These are phyloP conservation scores for Hypomontagnella submonticulosa DNA, from an alignment of 495 filamentous ascomycete species.

Conservation along the genomic window DNA sequence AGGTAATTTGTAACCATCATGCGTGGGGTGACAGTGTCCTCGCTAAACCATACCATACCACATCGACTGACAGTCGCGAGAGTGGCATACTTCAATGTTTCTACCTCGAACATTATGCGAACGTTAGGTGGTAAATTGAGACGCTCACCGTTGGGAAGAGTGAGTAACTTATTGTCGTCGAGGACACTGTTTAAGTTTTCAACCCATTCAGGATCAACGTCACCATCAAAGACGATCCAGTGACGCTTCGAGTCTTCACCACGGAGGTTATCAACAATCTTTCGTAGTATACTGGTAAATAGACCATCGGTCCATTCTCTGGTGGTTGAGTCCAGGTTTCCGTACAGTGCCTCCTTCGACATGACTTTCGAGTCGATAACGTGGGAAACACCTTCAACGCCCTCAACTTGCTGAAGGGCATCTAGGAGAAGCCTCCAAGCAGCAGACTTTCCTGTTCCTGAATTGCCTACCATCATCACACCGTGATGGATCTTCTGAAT, in stretches of 20 bases:
- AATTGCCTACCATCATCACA: slow-evolving; percentile 99
- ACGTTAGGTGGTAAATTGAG: slow-evolving; percentile 93
- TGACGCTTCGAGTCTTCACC: slow-evolving; percentile 96
- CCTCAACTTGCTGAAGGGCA: slow-evolving; percentile 89
- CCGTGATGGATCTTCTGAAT: slow-evolving; percentile 98
- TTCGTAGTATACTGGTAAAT: slow-evolving; percentile 96
- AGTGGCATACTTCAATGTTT: slow-evolving; percentile 97
- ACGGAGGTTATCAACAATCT: slow-evolving; percentile 98
- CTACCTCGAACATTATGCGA: slow-evolving; percentile 99
- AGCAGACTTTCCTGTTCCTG: slow-evolving; percentile 92
- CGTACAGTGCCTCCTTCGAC: slow-evolving; percentile 97
- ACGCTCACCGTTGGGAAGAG: slow-evolving; percentile 96
- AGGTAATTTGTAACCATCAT: slow-evolving; percentile 97
- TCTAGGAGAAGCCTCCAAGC: slow-evolving; percentile 95
- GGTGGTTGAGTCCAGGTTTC: slow-evolving; percentile 93
- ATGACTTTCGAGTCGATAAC: slow-evolving; percentile 99
- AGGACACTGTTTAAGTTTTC: slow-evolving; percentile 99
- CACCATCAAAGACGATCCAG: slow-evolving; percentile 99
- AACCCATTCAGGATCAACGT: slow-evolving; percentile 99
- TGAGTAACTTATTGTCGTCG: slow-evolving; percentile 98
- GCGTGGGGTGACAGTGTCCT: slow-evolving; percentile 89
- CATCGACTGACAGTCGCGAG: slow-evolving; percentile 97
- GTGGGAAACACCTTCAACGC: slow-evolving; percentile 92
- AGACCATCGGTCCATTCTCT: slow-evolving; percentile 98
- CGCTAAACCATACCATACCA: slow-evolving; percentile 99